A percentile compares a stretch with the other conserved stretches of the same genome.
phyloP scores from a whole-genome alignment of 2,329 filamentous ascomycete genomes.

The Exutisphaerella laricina region DNA sequence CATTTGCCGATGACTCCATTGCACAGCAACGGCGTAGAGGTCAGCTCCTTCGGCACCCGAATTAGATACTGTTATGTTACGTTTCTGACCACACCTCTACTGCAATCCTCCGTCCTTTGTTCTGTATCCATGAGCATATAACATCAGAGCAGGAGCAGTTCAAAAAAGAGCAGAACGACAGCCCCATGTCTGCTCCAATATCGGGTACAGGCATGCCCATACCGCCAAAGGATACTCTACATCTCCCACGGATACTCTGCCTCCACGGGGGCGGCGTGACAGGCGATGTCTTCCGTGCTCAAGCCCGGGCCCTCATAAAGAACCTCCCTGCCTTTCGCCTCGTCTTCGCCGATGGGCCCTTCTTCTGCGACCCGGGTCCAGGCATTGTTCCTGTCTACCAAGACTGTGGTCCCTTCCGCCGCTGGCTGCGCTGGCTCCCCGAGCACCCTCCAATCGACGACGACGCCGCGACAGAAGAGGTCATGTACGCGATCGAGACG shows the following conservation, averaged over 20 bases:
- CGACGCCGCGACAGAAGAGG: slow-evolving; percentile 43
- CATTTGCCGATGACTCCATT: too few species aligned
- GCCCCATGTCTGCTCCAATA: not conserved
- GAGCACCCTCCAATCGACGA: slow-evolving; percentile 52
- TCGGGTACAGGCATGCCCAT: slow-evolving; percentile 5
- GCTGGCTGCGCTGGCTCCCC: slow-evolving; percentile 59
- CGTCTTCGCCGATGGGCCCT: slow-evolving; percentile 67
- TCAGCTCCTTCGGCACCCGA: too few species aligned
- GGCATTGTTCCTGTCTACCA: slow-evolving; percentile 61
- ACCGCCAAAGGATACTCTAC: slow-evolving; percentile 15
- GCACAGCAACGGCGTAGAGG: too few species aligned
- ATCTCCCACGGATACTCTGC: slow-evolving; percentile 63
- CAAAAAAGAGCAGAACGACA: too few species aligned
- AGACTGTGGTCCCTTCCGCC: slow-evolving; percentile 59
- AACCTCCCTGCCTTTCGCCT: slow-evolving; percentile 60
- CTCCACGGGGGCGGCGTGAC: slow-evolving; percentile 77
- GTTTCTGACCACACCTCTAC: too few species aligned
- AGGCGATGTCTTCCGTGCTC: slow-evolving; percentile 61
- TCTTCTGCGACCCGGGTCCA: slow-evolving; percentile 55
- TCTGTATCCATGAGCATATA: too few species aligned
- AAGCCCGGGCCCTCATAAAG: slow-evolving; percentile 55
- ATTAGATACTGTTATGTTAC: too few species aligned
- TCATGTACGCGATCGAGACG: slow-evolving; percentile 41
- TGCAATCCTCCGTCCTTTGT: too few species aligned
- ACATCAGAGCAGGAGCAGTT: too few species aligned